Evolutionary conservation across 495 filamentous ascomycete species (phyloP).

Genomic region (Chaetomium tenue): DNA sequence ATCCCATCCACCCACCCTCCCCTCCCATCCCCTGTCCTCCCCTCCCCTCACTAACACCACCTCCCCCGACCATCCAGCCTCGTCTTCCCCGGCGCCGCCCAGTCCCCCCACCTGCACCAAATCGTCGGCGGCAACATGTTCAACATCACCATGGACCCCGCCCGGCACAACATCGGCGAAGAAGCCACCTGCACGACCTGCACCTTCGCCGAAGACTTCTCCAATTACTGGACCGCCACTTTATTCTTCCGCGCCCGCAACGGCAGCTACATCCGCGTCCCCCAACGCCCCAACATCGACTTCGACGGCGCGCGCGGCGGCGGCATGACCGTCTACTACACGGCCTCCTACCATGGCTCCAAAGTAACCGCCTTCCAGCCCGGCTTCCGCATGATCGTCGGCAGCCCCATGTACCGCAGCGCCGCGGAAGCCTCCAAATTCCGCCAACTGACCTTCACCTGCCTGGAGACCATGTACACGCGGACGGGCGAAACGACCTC

Average conservation of each 20-base stretch:
- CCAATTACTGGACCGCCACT: constrained; percentile 49
- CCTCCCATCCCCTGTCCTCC: no score
- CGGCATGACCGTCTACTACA: constrained; percentile 49
- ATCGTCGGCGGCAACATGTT: constrained; percentile 37
- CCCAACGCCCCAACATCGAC: constrained; percentile 29
- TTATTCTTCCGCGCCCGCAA: constrained; percentile 43
- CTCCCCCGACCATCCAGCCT: constrained; percentile 22
- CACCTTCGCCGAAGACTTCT: constrained; percentile 41
- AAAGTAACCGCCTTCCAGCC: constrained; percentile 48
- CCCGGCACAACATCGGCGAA: constrained; percentile 32
- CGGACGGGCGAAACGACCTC: constrained; percentile 37
- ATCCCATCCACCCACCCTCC: not conserved
- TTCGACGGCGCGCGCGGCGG: constrained; percentile 33
- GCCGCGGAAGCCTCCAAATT: constrained; percentile 36
- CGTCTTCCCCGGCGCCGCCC: constrained; percentile 27
- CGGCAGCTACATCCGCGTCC: constrained; percentile 41
- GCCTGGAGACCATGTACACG: constrained; percentile 36
- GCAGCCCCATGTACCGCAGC: constrained; percentile 52
- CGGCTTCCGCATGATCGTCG: constrained; percentile 73
- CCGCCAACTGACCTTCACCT: constrained; percentile 45
- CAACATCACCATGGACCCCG: constrained; percentile 36
- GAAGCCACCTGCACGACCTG: constrained; percentile 39
- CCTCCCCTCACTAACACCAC: not conserved
- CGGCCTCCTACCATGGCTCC: constrained; percentile 26
- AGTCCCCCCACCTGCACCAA: constrained; percentile 32